Evolutionary conservation across 208 protist genomes (phyloP), one percentile per base, ranked within the genome.

Genomic region (Acanthamoeba royreba): DNA sequence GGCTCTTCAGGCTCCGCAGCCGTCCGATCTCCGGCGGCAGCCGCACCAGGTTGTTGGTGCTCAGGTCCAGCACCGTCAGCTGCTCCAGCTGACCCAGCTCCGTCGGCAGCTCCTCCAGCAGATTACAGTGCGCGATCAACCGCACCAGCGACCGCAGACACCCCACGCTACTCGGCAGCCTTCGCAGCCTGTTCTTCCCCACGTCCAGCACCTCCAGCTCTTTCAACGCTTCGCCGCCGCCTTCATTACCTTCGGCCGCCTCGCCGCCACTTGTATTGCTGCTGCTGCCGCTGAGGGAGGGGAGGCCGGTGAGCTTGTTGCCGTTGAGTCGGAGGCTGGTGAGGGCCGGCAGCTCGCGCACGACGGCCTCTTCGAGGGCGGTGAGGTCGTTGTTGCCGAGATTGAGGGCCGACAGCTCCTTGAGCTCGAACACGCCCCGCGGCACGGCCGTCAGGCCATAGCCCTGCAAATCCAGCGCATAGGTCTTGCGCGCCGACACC

Each of bases 51-150:
- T 92, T 92, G 88, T 92, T 92, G 31, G 88, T 92, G 61, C 88
- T 92, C 40, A 92, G 88, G 13, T 92, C 88, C n/a, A 92, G 88
- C 15, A 92, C 45, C 28, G 88, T 92, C 35, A 92, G 63, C 19
- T 49, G 43, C 45, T 22, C 25, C 40, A 92, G 43, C 13, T 55
- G 28, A 19, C 63, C 88, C 61, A 92, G 9, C 61, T 81, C 88
- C 40, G 42, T 22, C 25, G 88, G 88, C 55, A 92, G 88, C 1
- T 25, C 31, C 4, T 92, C 88, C 28, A 92, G 47, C 66, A 74
- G 66, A 55, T 92, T 92, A 33, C 88, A 92, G 35, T 92, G 88
- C 35, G 53, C 17, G n/a, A 92, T 81, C 42, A 92, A 45, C 7
- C 88, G 53, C 35, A 58, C 66, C n/a, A 92, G 43, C 13, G 61